Evolutionary conservation across 2,329 filamentous ascomycete genomes (phyloP).

Genomic region (Alternaria viburni): DNA sequence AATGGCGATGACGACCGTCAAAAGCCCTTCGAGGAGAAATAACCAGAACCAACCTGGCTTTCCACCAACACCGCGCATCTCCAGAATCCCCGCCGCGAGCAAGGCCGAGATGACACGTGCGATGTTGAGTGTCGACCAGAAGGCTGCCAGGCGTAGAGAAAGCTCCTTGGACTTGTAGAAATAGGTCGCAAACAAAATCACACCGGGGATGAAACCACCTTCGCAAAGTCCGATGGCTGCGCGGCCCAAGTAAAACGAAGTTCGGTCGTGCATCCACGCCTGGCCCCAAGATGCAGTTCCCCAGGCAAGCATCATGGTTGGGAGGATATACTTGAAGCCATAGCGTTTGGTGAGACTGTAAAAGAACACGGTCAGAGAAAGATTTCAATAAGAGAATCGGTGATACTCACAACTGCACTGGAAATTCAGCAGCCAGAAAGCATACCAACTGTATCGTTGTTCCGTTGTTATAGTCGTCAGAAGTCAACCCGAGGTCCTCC

Average conservation of each 20-base stretch:
- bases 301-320: slow-evolving; percentile 54
- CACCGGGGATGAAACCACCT: slow-evolving; percentile 65
- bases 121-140: slow-evolving; percentile 70
- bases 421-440: slow-evolving; percentile 68
- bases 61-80: slow-evolving; percentile 57
- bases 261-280: slow-evolving; percentile 63
- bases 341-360: slow-evolving; percentile 50
- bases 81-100: slow-evolving; percentile 61
- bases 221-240: slow-evolving; percentile 53
- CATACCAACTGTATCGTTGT: slow-evolving; percentile 73
- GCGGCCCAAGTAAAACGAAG: slow-evolving; percentile 51
- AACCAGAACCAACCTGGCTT: slow-evolving; percentile 63
- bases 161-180: slow-evolving; percentile 77
- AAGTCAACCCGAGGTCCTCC: slow-evolving; percentile 36
- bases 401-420: slow-evolving; percentile 43
- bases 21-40: slow-evolving; percentile 52
- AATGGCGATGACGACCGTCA: slow-evolving; percentile 38
- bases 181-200: slow-evolving; percentile 72
- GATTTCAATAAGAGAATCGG: neutral
- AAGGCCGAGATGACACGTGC: slow-evolving; percentile 63
- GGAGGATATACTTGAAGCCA: slow-evolving; percentile 52
- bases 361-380: neutral
- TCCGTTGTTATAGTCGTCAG: slow-evolving; percentile 45
- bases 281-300: slow-evolving; percentile 65
- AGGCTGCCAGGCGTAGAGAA: slow-evolving; percentile 68